Percentiles rank a stretch among this genome's conserved stretches.
Conservation (phyloP, 2,329 filamentous ascomycete genomes). For the Beauveria scarabaeidicola region DNA sequence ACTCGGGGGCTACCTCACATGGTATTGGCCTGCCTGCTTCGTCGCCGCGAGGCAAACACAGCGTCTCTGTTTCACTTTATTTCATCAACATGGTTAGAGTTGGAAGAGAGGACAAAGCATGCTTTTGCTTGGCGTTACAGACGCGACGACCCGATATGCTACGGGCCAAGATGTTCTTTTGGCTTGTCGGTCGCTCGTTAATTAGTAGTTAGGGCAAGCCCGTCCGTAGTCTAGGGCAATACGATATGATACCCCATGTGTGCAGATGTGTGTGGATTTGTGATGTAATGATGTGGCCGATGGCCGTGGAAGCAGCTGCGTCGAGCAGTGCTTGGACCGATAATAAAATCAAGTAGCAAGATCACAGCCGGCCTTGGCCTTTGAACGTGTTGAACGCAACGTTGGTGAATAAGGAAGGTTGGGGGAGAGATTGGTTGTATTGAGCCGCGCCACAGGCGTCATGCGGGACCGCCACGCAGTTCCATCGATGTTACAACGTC, state of each 20-base stretch:
- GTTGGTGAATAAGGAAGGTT: no score
- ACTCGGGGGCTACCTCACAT: constrained; percentile 1
- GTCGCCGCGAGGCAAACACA: background rate
- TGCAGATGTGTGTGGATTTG: background rate
- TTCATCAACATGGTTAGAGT: background rate
- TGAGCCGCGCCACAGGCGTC: no score
- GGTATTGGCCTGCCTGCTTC: background rate
- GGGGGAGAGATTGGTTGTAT: no score
- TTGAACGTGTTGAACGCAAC: no score
- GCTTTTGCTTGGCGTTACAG: constrained; percentile 7
- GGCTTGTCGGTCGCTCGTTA: constrained; percentile 28
- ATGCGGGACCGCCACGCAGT: no score
- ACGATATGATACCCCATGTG: constrained; percentile 12
- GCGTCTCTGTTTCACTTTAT: background rate
- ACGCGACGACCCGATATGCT: constrained; percentile 18
- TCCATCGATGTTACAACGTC: no score
- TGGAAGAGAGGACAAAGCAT: background rate
- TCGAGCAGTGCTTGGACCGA: no score
- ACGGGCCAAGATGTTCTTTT: constrained; percentile 22
- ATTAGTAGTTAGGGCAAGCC: constrained; percentile 22
- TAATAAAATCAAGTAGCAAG: no score
- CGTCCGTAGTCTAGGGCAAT: constrained; percentile 28
- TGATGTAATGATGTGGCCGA: no score
- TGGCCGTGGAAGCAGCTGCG: no score
- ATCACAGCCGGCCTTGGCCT: no score